These are phyloP conservation scores for Vigna nakashimae DNA, from an alignment of 306 rosid species.

Conservation along the genomic window DNA sequence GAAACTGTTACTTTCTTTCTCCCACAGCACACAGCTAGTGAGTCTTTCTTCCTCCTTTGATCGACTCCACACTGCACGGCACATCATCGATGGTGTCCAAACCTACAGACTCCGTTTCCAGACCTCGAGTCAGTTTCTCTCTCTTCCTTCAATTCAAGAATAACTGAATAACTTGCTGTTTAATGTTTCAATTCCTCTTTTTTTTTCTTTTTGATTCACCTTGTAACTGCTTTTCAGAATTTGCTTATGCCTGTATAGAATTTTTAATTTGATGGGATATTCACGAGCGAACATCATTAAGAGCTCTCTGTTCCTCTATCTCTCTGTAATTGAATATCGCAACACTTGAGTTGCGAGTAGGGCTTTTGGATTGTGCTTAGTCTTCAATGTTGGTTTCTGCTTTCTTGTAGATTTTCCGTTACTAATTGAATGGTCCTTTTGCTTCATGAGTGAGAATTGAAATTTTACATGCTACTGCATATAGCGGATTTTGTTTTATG, in stretches of 20 bases:
- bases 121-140: constrained; percentile 62
- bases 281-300: constrained; percentile 1
- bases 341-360: constrained; percentile 30
- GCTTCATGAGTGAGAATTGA: constrained; percentile 37
- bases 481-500: constrained; percentile 6
- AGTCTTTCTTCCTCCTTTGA: constrained; percentile 5
- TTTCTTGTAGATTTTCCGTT: constrained; percentile 12
- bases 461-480: background rate
- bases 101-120: constrained; percentile 60
- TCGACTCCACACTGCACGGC: constrained; percentile 19
- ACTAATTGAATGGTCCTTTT: background rate
- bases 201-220: constrained; percentile 18
- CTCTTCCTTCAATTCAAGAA: constrained; percentile 7
- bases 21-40: constrained; percentile 6
- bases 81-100: constrained; percentile 65
- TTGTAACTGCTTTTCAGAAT: constrained; percentile 14
- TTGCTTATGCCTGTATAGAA: constrained; percentile 15
- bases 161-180: background rate
- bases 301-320: constrained; percentile 24
- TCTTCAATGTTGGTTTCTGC: background rate
- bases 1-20: background rate
- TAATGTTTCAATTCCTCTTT: constrained; percentile 22
- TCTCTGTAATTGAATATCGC: constrained; percentile 16
- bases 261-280: constrained; percentile 23
- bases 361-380: constrained; percentile 30